These are phyloP conservation scores for Kwoniella sp. DNA, from an alignment of 768 basidiomycete species.

Conservation along the genomic window DNA sequence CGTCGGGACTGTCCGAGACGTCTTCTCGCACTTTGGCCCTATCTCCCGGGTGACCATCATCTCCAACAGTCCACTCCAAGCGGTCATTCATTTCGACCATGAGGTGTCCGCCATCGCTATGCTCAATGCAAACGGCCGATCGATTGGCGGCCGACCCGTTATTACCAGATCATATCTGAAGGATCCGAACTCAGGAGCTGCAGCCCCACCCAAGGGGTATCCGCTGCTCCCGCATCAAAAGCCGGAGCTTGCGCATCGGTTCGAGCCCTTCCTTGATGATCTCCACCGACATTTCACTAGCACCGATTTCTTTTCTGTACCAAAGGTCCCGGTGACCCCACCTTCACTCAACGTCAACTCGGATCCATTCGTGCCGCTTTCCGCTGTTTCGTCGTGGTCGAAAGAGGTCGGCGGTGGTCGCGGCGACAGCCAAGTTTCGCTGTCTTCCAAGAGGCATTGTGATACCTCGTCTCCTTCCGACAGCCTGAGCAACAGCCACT, in stretches of 20 bases:
- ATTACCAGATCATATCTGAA: constrained; percentile 14
- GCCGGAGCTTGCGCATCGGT: not conserved
- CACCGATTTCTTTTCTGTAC: not conserved
- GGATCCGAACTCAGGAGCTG: no score
- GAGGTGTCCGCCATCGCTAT: constrained; percentile 25
- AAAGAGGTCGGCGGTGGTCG: no score
- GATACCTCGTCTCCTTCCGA: not conserved
- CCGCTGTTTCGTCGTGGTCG: no score
- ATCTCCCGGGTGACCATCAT: constrained; percentile 24
- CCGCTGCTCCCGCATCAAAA: no score
- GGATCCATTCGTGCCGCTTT: constrained; percentile 16
- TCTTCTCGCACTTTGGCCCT: constrained; percentile 33
- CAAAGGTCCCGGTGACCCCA: not conserved
- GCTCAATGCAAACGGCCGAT: constrained; percentile 24
- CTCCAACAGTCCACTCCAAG: constrained; percentile 11
- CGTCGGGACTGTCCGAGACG: constrained; percentile 20
- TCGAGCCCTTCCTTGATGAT: no score
- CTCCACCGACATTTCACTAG: no score
- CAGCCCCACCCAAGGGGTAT: no score
- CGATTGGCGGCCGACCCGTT: constrained; percentile 24
- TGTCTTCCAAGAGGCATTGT: no score
- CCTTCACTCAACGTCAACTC: constrained; percentile 18
- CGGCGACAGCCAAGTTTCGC: no score
- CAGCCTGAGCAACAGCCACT: constrained; percentile 1
- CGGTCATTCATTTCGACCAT: constrained; percentile 32